phyloP scores from a whole-genome alignment of 768 basidiomycete genomes.

The Sarcodon sp. region DNA sequence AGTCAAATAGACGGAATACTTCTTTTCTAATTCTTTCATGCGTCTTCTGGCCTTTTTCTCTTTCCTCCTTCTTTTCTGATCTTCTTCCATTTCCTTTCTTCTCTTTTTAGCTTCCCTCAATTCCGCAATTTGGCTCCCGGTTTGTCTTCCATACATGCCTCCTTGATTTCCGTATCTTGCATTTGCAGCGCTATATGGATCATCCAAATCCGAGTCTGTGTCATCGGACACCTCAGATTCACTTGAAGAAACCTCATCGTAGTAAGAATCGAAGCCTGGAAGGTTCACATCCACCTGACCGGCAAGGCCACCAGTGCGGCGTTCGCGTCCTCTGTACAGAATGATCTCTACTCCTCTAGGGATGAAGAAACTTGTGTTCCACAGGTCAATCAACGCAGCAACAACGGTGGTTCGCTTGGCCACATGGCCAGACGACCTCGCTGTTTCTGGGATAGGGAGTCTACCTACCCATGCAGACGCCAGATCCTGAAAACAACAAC shows the following conservation, averaged over 20 bases:
- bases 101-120: conserved; percentile 37
- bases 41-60: conserved; percentile 52
- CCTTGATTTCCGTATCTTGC: conserved; percentile 19
- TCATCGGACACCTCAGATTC: conserved; percentile 24
- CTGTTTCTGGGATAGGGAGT: conserved; percentile 46
- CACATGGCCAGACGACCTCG: conserved; percentile 27
- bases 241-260: conserved; percentile 24
- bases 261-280: conserved; percentile 30
- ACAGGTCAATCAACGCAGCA: conserved; percentile 65
- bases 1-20: conserved; percentile 50
- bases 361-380: conserved; percentile 70
- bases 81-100: conserved; percentile 38
- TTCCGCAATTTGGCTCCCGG: conserved; percentile 22
- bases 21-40: conserved; percentile 46
- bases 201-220: conserved; percentile 21
- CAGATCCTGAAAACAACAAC: conserved; percentile 38
- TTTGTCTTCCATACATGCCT: conserved; percentile 29
- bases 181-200: conserved; percentile 23
- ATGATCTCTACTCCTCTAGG: conserved; percentile 67
- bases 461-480: conserved; percentile 67
- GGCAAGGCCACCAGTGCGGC: conserved; percentile 50
- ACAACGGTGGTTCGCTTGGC: conserved; percentile 47
- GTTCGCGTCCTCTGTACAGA: conserved; percentile 69
- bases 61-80: conserved; percentile 46
- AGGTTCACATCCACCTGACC: conserved; percentile 45